Evolutionary conservation across 345 rosid species (phyloP), one percentile per base, ranked within the genome.

Genomic region (Odontarrhena argentea): DNA sequence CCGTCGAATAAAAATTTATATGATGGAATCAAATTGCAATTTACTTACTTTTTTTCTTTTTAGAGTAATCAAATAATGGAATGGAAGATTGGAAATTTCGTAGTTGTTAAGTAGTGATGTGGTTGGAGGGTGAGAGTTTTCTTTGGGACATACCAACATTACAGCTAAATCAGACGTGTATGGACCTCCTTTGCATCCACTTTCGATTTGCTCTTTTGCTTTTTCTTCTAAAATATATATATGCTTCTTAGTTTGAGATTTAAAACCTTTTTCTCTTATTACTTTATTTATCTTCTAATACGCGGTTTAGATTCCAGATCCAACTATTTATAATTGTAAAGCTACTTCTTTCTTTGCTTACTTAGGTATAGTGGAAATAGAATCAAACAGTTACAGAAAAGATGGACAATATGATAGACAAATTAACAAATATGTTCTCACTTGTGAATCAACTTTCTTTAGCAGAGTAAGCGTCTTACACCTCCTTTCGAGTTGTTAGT

Each of bases 51-150:
- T 32, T 13, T 10, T 14, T 53, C 6, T 28, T 15, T 48, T 12
- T 12, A 36, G 35, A 44, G 58, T 30, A 6, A 8, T 25, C n/a
- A 24, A 60, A 60, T 10, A 59, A 36, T 30, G 30, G 30, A 35
- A 11, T 7, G 25, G 34, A 12, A 50, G 46, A 73, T 18, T 58
- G 71, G 76, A 73, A 72, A 41, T 65, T 73, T 65, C 67, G 76
- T 73, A 73, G 71, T 65, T 18, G 76, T 65, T 73, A 58, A 58
- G 71, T 34, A 65, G 67, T 58, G 76, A 73, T 65, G 76, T 51
- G 76, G 67, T 65, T 58, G 76, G 76, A 51, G 55, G 71, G 61
- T 56, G 71, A 49, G 76, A 15, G 76, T 26, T 48, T 71, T 30
- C 44, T 55, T 56, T 36, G 12, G 63, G 63, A 45, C 22, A 58